Evolutionary conservation across 1,139 yeast species (phyloP), one percentile per base, ranked within the genome.

Genomic region (Zygosaccharomyces sapae): DNA sequence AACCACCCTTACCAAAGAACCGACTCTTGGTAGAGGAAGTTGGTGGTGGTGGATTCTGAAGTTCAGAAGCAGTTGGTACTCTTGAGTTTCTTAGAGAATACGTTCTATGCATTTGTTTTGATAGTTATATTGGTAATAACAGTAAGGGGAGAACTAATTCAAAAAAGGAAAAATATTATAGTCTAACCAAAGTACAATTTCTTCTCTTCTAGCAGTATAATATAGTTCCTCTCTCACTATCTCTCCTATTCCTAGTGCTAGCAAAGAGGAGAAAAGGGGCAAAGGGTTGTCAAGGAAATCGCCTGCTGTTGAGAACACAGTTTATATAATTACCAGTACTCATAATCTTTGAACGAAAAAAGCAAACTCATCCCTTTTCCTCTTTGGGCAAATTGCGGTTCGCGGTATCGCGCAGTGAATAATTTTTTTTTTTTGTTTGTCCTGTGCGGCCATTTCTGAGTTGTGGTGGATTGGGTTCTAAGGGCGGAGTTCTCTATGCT

Each of bases 41-140:
- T 53, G 97, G 97, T 46, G 97, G 96, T 42, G 97, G 96, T 18
- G 96, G 95, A 49, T 88, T 79, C 69, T 86, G 95, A 71, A 90
- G 72, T 74, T 90, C 96, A 58, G 96, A 79, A 52, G 97, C 97
- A 51, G 97, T 90, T 52, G 97, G 97, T 39, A 97, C 97, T 71
- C 95, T 86, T 49, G 85, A 73, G 59, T 89, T 83, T 80, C 98
- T 89, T 73, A 92, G 79, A 35, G 97, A 92, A 71, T 92, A 92
- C 45, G 98, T 90, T 84, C 97, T 86, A 79, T 92, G 97, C 98
- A 92, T 92, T 59, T 9, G 31, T 27, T 10, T 10, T 24, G n/a
- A 10, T 10, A 27, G 9, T 27, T 12, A 27, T 10, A 27, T 10
- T 10, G 9, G 31, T 27, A 10, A 27, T 10, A 27, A 16, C 16